Evolutionary conservation across 1,284 basidiomycete genomes (phyloP), one percentile per base, ranked within the genome.

Genomic region (Tilletia indica): DNA sequence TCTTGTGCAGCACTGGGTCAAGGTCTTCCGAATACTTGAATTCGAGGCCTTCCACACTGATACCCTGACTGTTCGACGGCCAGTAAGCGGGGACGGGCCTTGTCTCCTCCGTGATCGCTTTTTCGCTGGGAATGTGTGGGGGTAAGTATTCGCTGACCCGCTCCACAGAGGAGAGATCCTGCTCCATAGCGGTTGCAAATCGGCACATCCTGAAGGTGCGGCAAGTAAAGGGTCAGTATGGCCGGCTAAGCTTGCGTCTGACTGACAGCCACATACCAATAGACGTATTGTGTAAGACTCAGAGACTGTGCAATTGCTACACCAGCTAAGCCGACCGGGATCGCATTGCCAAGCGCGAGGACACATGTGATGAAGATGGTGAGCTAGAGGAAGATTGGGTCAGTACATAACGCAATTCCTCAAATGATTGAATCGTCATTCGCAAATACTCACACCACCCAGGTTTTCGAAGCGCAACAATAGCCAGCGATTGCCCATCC

Each of bases 121-220:
- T 36, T 39, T 72, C 71, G 39, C 14, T n/a, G 14, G 70, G 68
- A 67, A 77, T 63, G 47, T 64, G 72, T 82, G 0, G 83, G 47
- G 12, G 76, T 42, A 19, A 75, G 84, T 93, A 96, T 82, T 94
- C 93, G 82, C 93, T 93, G 81, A 97, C 89, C 58, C 94, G 90
- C 85, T 97, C 95, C 66, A 97, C 87, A 16, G 93, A 93, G 73
- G 83, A 83, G 70, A 85, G 82, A 4, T 82, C 84, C 71, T 56
- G 51, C 19, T 63, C 56, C 16, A 70, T 14, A 2, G 61, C 31
- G 2, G 61, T 64, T 36, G 61, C 14, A n/a, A 38, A 64, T 6
- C 36, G 61, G 66, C 72, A 73, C 69, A 72, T 71, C 75, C 56
- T 58, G 56, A 58, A 6, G 12, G 34, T 6, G 21, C 5, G 34